Evolutionary conservation across 2,329 filamentous ascomycete genomes (phyloP), one percentile per base, ranked within the genome.

Genomic region (Scytalidium sp.): DNA sequence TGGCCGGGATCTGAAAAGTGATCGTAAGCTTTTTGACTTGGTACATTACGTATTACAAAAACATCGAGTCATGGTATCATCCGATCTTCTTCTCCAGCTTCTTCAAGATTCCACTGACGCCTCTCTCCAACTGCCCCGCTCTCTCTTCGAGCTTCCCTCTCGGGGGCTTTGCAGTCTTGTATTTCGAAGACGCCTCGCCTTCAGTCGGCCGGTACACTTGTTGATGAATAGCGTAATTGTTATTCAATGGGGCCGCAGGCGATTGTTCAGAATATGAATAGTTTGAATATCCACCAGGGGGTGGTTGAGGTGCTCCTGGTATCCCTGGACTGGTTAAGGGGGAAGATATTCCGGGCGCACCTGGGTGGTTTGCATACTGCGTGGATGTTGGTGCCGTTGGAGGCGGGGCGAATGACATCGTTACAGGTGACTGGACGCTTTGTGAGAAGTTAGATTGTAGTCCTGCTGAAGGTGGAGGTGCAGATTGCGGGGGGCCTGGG

Each of bases 131-230:
- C 59, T 80, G 76, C 22, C 81, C 83, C 0, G 85, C 81, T 52
- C 81, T 78, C 64, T 84, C 80, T 60, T 88, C 86, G 23, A 90
- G 67, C 63, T 76, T 80, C 69, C 74, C 79, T 53, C 69, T 66
- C 3, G 67, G 61, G 49, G 80, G 76, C 48, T 67, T 67, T 61
- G 75, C 76, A 58, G 53, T 62, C 57, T 51, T 60, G n/a, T 54
- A 49, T 25, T 76, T 72, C 13, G 53, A 46, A n/a, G 56, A 55
- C 32, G 70, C 67, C 65, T 89, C 86, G 4, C 70, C 69, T 64
- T 87, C 83, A 4, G 81, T 85, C 1, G 87, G 88, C 48, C 81
- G 70, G 62, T 90, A 91, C 17, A 83, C 68, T 65, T 90, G 86
- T 60, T 83, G 78, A 60, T 91, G 88, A 40, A 90, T 69, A 7